Percentiles rank a stretch among this genome's conserved stretches.
These are phyloP conservation scores for Hemisphaericaspora lyxosophila DNA, from an alignment of 1,139 yeast genomes.

Conservation along the genomic window DNA sequence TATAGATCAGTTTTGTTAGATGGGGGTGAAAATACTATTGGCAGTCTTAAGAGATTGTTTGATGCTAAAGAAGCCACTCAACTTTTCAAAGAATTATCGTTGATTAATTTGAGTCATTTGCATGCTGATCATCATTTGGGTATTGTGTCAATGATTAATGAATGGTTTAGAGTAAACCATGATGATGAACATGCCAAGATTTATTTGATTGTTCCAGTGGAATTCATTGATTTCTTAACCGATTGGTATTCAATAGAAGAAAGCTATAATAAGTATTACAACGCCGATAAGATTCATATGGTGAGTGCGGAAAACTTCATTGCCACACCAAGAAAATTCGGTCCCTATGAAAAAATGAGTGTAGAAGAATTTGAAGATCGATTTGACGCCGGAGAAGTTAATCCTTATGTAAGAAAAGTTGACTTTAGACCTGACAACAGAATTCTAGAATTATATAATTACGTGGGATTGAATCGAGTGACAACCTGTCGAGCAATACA, in stretches of 20 bases:
- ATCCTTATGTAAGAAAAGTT: conserved; percentile 16
- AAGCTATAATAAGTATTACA: conserved; percentile 25
- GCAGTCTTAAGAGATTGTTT: conserved; percentile 64
- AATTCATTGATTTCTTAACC: conserved; percentile 59
- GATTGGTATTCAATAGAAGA: conserved; percentile 71
- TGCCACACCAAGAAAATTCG: conserved; percentile 22
- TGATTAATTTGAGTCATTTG: conserved; percentile 80
- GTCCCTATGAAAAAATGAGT: conserved; percentile 23
- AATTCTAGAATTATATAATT: conserved; percentile 26
- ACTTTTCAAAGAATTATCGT: conserved; percentile 53
- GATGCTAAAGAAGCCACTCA: conserved; percentile 30
- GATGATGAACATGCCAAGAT: conserved; percentile 29
- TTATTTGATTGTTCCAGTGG: conserved; percentile 76
- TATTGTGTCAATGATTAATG: conserved; percentile 61
- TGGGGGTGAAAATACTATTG: conserved; percentile 92
- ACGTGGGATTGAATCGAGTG: conserved; percentile 33
- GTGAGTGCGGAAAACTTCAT: conserved; percentile 68
- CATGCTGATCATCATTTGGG: conserved; percentile 99
- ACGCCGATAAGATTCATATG: conserved; percentile 47
- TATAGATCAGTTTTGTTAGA: conserved; percentile 64
- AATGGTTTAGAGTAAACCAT: conserved; percentile 55
- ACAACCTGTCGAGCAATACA: conserved; percentile 77
- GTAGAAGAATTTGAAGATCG: conserved; percentile 38
- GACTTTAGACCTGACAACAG: too few species aligned
- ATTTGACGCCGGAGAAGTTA: conserved; percentile 16